Evolutionary conservation across 176 grass and related monocot genomes (phyloP), one percentile per base, ranked within the genome.

Genomic region (Olyra latifolia): DNA sequence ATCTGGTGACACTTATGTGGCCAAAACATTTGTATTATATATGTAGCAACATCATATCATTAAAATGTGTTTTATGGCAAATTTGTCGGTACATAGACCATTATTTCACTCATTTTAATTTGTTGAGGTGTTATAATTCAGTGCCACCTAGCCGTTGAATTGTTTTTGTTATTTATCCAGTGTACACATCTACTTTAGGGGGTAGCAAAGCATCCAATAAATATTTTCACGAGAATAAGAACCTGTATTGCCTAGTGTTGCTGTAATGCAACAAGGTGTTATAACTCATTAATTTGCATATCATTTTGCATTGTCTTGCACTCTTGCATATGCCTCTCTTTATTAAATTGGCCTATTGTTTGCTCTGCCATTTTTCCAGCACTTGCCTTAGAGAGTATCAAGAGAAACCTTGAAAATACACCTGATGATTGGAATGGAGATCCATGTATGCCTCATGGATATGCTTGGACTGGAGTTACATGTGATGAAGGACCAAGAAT

Each of bases 361-460:
- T 75, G 72, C 10, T 66, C 45, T 53, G 28, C 13, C 38, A 62
- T 75, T 79, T 63, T 92, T 78, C 77, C 81, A 98, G 96, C 67
- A 77, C 91, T 75, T 75, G 79, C 83, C 27, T 61, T 98, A 56
- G 85, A 86, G 60, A 79, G 63, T 63, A 86, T 98, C 41, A 98
- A 88, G 84, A 60, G 66, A 69, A 83, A 8, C 23, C 91, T 98
- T 35, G 17, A 24, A 45, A 86, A 82, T 85, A 65, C 83, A 75
- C 92, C 96, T 72, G 78, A 85, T 66, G 96, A 95, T 87, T 98
- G 96, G 96, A 91, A 59, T 77, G 96, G 92, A 49, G 96, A 98
- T 86, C 96, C 96, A 73, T 98, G 96, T 79, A 93, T 89, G 90
- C 96, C 96, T 71, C 41, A 15, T 27, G 92, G 77, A 76, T 98